Conservation (phyloP, 1,284 basidiomycete genomes). For the Pyrrhoderma noxium region DNA sequence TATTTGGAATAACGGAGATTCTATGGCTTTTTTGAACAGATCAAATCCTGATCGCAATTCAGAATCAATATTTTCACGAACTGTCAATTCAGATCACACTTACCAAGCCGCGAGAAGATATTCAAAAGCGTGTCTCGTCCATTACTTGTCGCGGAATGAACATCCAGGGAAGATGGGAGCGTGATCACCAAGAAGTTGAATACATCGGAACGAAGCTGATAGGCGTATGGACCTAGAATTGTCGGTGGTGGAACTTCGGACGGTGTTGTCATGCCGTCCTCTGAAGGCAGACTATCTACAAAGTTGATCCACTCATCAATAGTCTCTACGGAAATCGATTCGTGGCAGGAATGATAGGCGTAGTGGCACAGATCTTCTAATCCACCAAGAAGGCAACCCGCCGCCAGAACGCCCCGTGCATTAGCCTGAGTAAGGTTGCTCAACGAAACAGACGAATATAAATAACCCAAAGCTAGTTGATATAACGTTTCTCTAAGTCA, state of each 20-base stretch:
- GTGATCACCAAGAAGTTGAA: conserved; percentile 70
- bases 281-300: conserved; percentile 48
- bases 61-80: not conserved
- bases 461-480: conserved; percentile 60
- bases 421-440: conserved; percentile 65
- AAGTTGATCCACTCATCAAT: conserved; percentile 74
- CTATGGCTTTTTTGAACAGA: conserved; percentile 72
- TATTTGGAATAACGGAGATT: conserved; percentile 69
- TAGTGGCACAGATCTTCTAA: conserved; percentile 77
- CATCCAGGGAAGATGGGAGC: conserved; percentile 53
- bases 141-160: conserved; percentile 27
- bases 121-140: conserved; percentile 62
- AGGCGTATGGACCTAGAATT: conserved; percentile 66
- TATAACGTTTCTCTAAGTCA: conserved; percentile 3
- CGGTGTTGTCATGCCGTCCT: conserved; percentile 47
- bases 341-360: conserved; percentile 70
- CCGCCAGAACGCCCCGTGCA: conserved; percentile 74
- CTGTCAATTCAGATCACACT: not conserved
- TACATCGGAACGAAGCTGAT: conserved; percentile 61
- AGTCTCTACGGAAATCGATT: conserved; percentile 65
- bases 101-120: conserved; percentile 48
- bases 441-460: conserved; percentile 68
- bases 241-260: conserved; percentile 41
- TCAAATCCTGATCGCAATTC: conserved; percentile 55
- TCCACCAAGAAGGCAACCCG: conserved; percentile 73